Base-by-base conservation (phyloP, 2,329 filamentous ascomycete species). In the Diaporthe sp. region DNA sequence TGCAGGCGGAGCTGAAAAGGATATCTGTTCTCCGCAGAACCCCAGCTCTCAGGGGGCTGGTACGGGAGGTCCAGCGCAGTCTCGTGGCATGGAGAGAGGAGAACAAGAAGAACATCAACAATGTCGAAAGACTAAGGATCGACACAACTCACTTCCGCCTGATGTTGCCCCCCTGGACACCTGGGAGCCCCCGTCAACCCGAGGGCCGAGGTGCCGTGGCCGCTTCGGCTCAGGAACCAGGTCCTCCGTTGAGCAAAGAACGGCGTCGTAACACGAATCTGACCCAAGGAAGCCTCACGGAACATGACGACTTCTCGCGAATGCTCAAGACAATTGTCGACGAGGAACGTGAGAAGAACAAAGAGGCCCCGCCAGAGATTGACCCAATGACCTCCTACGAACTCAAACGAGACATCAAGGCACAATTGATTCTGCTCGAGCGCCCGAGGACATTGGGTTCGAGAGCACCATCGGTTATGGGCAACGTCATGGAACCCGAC, bases 1-100 rank as follows among this genome's bases (percentile, higher is more conserved):
- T 74, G 5, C 68, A 74, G 30, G 68, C 59, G 8, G 69, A 74
- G 30, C 19, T 74, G 30, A 74, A 74, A 30, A 25, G 73, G 6
- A 72, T 74, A 55, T 32, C 55, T 3, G 68, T 72, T 8, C 44
- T 74, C 30, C 69, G 58, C 47, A 71, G 69, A 22, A 68, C 73
- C n/a, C 73, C 72, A 7, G 72, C 72, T 10, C 47, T 74, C 13
- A 66, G 37, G 47, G 50, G 39, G 2, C 37, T 74, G 30, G 59
- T 71, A 9, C 39, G 58, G 25, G 68, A 71, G 55, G 44, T 74
- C 19, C 47, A 55, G 25, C 44, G 37, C 6, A 74, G 72, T 44
- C 56, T 71, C 42, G 27, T 42, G 10, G 56, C 22, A 3, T 74
- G 72, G 72, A 71, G 58, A 53, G 25, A 44, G 7, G 27, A 58